These are phyloP conservation scores for Trametes meyenii DNA, from an alignment of 768 basidiomycete species.

Conservation along the genomic window DNA sequence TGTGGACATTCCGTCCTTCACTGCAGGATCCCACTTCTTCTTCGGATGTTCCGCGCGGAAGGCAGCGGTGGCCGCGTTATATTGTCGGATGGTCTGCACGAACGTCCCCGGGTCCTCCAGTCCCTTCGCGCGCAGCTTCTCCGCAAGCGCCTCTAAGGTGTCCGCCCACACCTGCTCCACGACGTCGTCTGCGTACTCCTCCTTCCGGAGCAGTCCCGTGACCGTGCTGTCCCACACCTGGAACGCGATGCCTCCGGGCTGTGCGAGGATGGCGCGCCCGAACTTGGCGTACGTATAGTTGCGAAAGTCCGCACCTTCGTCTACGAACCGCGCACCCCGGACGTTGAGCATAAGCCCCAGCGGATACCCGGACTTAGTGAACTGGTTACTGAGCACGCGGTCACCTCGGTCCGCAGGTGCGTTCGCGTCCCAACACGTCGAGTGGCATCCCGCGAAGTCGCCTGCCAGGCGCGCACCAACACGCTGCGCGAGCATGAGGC, in stretches of 20 bases:
- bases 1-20: constrained; percentile 65
- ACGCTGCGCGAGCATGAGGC: constrained; percentile 52
- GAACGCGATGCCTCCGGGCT: constrained; percentile 63
- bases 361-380: constrained; percentile 75
- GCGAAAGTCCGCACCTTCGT: constrained; percentile 72
- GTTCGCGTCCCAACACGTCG: constrained; percentile 72
- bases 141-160: constrained; percentile 53
- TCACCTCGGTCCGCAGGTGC: constrained; percentile 53
- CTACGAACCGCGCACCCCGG: constrained; percentile 61
- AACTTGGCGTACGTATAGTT: constrained; percentile 77
- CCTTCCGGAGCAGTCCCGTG: constrained; percentile 49
- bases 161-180: constrained; percentile 56
- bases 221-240: constrained; percentile 64
- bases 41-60: constrained; percentile 40
- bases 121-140: constrained; percentile 47
- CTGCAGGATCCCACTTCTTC: constrained; percentile 58
- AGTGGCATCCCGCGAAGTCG: constrained; percentile 75
- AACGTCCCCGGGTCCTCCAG: constrained; percentile 46
- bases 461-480: constrained; percentile 59
- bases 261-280: constrained; percentile 58
- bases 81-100: constrained; percentile 49
- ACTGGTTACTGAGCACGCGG: constrained; percentile 65
- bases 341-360: constrained; percentile 70
- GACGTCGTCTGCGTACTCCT: constrained; percentile 67
- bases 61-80: constrained; percentile 51